Conservation (phyloP, 2,329 filamentous ascomycete genomes). For the Fusarium albosuccineum region DNA sequence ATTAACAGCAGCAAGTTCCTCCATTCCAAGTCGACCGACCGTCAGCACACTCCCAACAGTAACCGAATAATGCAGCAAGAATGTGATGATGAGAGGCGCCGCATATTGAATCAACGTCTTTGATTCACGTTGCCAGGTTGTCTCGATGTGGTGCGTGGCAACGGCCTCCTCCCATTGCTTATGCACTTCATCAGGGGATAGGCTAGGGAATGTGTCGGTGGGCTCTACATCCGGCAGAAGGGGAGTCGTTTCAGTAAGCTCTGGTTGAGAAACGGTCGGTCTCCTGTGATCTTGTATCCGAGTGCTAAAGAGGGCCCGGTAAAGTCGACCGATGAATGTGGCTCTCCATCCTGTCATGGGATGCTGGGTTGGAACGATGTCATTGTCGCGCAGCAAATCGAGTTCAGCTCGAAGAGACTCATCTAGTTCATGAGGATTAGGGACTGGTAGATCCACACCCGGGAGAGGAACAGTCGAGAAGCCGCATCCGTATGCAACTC, state of each 20-base stretch:
- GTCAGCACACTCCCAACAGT: constrained; percentile 81
- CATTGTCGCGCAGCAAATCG: constrained; percentile 36
- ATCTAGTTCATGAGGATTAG: constrained; percentile 40
- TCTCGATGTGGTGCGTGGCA: constrained; percentile 80
- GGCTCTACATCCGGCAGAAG: constrained; percentile 13
- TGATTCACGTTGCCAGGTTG: constrained; percentile 88
- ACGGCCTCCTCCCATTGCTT: constrained; percentile 82
- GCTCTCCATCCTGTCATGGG: constrained; percentile 13
- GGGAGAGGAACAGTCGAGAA: constrained; percentile 37
- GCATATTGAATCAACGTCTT: constrained; percentile 81
- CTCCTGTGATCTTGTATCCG: constrained; percentile 31
- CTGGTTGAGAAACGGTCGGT: constrained; percentile 4
- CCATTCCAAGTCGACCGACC: constrained; percentile 78
- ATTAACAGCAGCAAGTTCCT: constrained; percentile 58
- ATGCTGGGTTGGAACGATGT: constrained; percentile 29
- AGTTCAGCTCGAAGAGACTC: constrained; percentile 37
- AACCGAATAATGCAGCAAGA: constrained; percentile 82
- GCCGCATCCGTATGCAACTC: constrained; percentile 33
- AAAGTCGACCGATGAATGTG: constrained; percentile 9
- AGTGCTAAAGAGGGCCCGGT: constrained; percentile 32
- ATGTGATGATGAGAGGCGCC: constrained; percentile 74
- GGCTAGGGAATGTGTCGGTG: constrained; percentile 25
- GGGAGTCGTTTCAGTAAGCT: constrained; percentile 20
- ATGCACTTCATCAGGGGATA: constrained; percentile 33
- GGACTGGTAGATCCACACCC: constrained; percentile 30